Base-by-base conservation (phyloP, 371 early-diverging fungal species). In the Mucor indicus region DNA sequence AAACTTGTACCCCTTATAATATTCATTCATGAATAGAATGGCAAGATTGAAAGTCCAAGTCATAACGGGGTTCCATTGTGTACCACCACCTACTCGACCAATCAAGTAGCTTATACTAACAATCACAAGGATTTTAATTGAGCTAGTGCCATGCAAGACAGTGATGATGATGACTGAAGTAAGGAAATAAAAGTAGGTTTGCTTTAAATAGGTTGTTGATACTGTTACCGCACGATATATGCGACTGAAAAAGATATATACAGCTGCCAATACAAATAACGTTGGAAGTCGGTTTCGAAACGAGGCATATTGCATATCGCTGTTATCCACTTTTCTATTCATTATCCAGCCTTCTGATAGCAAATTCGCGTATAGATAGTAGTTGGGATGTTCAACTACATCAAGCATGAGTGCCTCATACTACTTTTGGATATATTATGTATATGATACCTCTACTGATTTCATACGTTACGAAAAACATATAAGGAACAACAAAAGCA, bases 1-100 rank as follows among this genome's bases (percentile, higher is more conserved):
- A 69, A 89, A 95, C 25, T 56, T 53, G 56, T 91, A 92, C 0
- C 92, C 95, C 16, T 72, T 48, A 44, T 76, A 86, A 10, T 57
- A 57, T 45, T 91, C 90, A 51, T 90, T 92, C 23, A 75, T 32
- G 62, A 93, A 91, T 12, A 97, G 59, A 37, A 91, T 60, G 4
- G 57, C 69, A 17, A 97, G 38, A 42, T 86, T 89, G 52, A 83
- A 93, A 2, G 65, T 50, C 96, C 96, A 97, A 2, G 88, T 79
- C 12, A 86, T 45, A 2, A 68, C 29, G 0, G 92, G 92, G 27
- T 82, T 70, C 70, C 74, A 66, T 10, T 29, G 76, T 55, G 64
- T 73, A 1, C 78, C 76, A 20, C 77, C 68, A 5, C 77, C 57
- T 10, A 53, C 0, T 39, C 73, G 81, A 21, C 86, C 81, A 12